phyloP scores from a whole-genome alignment of 148 eudicot genomes.

The Rhododendron griersonianum region DNA sequence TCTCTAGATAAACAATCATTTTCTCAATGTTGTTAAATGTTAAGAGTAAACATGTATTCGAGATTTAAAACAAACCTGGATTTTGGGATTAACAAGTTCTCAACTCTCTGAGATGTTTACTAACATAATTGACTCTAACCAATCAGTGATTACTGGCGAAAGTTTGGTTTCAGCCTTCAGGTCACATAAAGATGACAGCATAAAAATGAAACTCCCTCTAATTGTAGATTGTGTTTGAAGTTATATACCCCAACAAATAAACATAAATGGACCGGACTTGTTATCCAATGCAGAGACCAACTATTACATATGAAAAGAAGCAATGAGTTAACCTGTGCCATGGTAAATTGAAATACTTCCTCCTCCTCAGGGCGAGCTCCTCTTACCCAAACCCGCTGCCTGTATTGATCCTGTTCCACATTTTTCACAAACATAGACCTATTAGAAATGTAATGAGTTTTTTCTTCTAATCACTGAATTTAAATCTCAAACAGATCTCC shows the following conservation, averaged over 20 bases:
- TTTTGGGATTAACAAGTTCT: not conserved
- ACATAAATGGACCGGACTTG: too few relatives aligned
- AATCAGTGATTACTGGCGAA: not conserved
- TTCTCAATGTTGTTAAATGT: not conserved
- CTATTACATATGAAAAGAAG: not conserved
- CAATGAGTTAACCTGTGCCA: not conserved
- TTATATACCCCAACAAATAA: too few relatives aligned
- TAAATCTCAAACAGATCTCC: not conserved
- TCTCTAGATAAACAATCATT: not conserved
- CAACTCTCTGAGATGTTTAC: not conserved
- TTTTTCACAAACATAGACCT: not conserved
- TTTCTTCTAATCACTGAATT: not conserved
- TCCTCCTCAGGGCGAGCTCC: slow-evolving; percentile 92
- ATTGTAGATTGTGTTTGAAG: not conserved
- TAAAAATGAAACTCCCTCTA: not conserved
- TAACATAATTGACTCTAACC: not conserved
- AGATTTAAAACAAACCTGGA: not conserved
- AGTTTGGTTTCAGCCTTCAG: not conserved
- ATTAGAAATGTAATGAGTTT: not conserved
- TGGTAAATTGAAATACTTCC: slow-evolving; percentile 43
- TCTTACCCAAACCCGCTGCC: slow-evolving; percentile 84
- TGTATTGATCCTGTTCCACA: slow-evolving; percentile 52
- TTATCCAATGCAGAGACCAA: not conserved
- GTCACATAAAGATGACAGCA: not conserved
- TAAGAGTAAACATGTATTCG: not conserved